Conservation (phyloP, 495 filamentous ascomycete genomes). For the Tirmania nivea region DNA sequence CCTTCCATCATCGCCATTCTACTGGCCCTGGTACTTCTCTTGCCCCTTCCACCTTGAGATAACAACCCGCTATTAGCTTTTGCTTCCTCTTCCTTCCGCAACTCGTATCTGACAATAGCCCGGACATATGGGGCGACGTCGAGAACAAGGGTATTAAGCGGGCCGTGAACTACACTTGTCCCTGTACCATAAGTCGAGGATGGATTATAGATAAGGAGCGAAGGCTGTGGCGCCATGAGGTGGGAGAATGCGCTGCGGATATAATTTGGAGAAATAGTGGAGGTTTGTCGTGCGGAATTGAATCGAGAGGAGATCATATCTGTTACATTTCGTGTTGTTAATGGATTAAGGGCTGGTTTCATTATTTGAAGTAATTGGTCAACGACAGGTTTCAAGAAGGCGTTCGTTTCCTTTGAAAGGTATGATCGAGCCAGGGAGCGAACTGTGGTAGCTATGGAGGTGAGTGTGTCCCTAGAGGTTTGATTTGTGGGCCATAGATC, state of each 20-base stretch:
- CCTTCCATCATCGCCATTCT: slow-evolving; percentile 4
- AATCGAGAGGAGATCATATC: not conserved
- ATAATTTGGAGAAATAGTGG: slow-evolving; percentile 24
- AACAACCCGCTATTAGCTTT: slow-evolving; percentile 40
- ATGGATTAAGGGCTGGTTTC: slow-evolving; percentile 2
- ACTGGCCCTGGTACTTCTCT: slow-evolving; percentile 51
- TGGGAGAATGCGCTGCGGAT: slow-evolving; percentile 34
- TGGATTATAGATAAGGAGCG: slow-evolving; percentile 20
- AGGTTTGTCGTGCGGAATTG: slow-evolving; percentile 2
- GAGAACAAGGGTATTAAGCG: slow-evolving; percentile 35
- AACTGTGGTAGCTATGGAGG: slow-evolving; percentile 15
- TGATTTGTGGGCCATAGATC: slow-evolving; percentile 6
- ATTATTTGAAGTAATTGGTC: slow-evolving; percentile 2
- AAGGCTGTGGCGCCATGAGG: slow-evolving; percentile 22
- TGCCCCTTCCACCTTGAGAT: slow-evolving; percentile 42
- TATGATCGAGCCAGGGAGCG: slow-evolving; percentile 15
- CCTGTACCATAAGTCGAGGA: not conserved
- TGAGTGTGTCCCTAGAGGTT: slow-evolving; percentile 5
- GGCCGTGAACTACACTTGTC: slow-evolving; percentile 45
- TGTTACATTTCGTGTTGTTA: not conserved
- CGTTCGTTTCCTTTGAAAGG: slow-evolving; percentile 7
- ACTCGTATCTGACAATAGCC: slow-evolving; percentile 43
- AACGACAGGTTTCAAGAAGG: not conserved
- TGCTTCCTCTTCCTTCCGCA: slow-evolving; percentile 58
- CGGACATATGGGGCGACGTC: slow-evolving; percentile 76